phyloP scores from a whole-genome alignment of 352 stramenopile genomes.

The Blastocystis hominis region DNA sequence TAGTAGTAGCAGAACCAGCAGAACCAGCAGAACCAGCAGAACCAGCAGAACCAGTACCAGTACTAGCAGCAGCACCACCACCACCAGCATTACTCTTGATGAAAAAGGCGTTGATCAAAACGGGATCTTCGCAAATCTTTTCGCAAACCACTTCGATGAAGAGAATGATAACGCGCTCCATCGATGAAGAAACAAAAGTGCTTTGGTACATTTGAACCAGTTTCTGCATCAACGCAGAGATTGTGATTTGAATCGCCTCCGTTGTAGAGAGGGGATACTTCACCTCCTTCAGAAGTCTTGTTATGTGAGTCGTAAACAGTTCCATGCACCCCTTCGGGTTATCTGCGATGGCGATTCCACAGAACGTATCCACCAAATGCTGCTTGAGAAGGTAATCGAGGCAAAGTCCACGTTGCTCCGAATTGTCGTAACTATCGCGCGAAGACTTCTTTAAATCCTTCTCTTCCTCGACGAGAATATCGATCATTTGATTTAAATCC shows the following conservation, averaged over 20 bases:
- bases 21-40: no score
- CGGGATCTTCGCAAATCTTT: conserved; percentile 44
- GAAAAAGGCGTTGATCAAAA: conserved; percentile 59
- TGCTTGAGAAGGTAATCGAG: conserved; percentile 51
- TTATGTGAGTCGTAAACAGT: conserved; percentile 18
- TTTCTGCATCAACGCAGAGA: conserved; percentile 43
- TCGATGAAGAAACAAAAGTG: neutral
- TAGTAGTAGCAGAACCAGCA: neutral
- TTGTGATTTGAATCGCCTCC: conserved; percentile 27
- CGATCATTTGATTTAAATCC: conserved; percentile 36
- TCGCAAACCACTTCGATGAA: conserved; percentile 56
- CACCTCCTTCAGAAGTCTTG: conserved; percentile 42
- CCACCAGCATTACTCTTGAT: neutral
- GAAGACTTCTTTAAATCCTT: neutral
- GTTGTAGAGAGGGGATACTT: conserved; percentile 10
- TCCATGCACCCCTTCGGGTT: conserved; percentile 30
- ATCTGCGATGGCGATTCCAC: conserved; percentile 33
- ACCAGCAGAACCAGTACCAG: no score
- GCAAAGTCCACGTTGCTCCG: conserved; percentile 2
- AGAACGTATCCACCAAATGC: conserved; percentile 45
- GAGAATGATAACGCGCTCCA: conserved; percentile 36
- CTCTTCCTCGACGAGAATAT: conserved; percentile 33
- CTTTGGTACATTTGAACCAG: conserved; percentile 37
- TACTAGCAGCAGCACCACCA: neutral
- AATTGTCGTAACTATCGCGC: neutral